phyloP scores from a whole-genome alignment of 331 rosid genomes.

The Rhamnella rubrinervis region DNA sequence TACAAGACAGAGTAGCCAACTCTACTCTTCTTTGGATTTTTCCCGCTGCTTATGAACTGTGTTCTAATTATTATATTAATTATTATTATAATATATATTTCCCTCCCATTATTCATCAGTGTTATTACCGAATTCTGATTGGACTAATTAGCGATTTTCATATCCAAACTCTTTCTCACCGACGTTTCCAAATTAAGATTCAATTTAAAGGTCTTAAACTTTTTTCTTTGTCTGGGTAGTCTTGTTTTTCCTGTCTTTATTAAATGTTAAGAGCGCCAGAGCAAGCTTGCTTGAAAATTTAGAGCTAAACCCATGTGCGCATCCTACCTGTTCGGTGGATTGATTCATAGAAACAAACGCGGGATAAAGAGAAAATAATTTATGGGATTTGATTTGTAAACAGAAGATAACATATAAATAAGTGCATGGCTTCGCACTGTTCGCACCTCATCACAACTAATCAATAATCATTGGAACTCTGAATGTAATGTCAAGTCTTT shows the following conservation, averaged over 20 bases:
- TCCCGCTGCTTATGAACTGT: no score
- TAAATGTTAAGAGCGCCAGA: slow-evolving; percentile 5
- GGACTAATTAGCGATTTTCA: no score
- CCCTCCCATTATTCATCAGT: no score
- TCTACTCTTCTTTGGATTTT: no score
- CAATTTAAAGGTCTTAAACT: not conserved
- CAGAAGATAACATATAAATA: slow-evolving; percentile 11
- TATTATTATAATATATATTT: no score
- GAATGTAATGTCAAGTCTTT: slow-evolving; percentile 28
- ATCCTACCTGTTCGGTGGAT: slow-evolving; percentile 30
- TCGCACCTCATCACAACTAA: slow-evolving; percentile 29
- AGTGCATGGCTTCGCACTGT: slow-evolving; percentile 23
- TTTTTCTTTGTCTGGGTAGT: slow-evolving; percentile 1
- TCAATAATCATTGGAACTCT: slow-evolving; percentile 35
- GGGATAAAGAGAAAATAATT: slow-evolving; percentile 10
- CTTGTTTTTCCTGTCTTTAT: not conserved
- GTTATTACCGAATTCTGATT: no score
- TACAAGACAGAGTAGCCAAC: no score
- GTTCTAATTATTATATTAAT: no score
- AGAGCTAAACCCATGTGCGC: slow-evolving; percentile 52
- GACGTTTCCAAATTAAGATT: no score
- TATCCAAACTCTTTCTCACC: no score
- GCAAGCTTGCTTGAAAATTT: slow-evolving; percentile 22
- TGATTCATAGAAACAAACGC: slow-evolving; percentile 14
- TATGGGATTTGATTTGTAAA: slow-evolving; percentile 26